These are phyloP conservation scores for Aspergillus carlsbadensis DNA, from an alignment of 495 filamentous ascomycete species.

Conservation along the genomic window DNA sequence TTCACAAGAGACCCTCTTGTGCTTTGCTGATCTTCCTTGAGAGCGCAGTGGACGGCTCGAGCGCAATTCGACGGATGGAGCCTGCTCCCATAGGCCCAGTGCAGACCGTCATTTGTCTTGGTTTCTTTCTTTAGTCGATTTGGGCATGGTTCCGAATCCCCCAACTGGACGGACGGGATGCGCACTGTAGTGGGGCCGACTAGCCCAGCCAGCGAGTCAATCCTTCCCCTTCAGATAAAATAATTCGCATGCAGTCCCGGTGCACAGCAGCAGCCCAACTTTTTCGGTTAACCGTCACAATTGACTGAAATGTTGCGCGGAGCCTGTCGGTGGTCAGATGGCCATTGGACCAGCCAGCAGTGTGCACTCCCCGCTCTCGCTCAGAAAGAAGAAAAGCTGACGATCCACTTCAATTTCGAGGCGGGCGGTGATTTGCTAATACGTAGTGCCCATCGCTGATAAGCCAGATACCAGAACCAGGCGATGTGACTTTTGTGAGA, in stretches of 20 bases:
- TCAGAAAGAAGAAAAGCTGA: conserved; percentile 8
- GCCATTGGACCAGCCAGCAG: neutral
- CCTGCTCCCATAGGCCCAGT: neutral
- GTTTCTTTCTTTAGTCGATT: conserved; percentile 10
- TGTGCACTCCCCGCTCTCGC: conserved; percentile 9
- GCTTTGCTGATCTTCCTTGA: conserved; percentile 14
- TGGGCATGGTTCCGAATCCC: conserved; percentile 12
- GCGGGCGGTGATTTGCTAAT: conserved; percentile 11
- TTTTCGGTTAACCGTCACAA: conserved; percentile 16
- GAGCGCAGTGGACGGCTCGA: neutral
- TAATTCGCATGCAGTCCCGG: no score
- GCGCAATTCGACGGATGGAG: neutral
- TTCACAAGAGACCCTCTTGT: conserved; percentile 6
- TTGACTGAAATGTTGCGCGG: neutral
- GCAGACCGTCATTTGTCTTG: neutral
- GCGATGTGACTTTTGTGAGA: conserved; percentile 14
- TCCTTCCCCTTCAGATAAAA: conserved; percentile 17
- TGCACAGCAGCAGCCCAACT: conserved; percentile 13
- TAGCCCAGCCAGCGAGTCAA: conserved; percentile 25
- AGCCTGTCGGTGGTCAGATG: conserved; percentile 5
- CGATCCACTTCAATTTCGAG: conserved; percentile 16
- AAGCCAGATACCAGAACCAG: conserved; percentile 15
- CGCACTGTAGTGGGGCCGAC: conserved; percentile 19
- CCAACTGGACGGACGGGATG: conserved; percentile 27
- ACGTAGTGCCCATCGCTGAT: conserved; percentile 14